Base-by-base conservation (phyloP, 805 yeast species). In the Blastobotrys robertii region DNA sequence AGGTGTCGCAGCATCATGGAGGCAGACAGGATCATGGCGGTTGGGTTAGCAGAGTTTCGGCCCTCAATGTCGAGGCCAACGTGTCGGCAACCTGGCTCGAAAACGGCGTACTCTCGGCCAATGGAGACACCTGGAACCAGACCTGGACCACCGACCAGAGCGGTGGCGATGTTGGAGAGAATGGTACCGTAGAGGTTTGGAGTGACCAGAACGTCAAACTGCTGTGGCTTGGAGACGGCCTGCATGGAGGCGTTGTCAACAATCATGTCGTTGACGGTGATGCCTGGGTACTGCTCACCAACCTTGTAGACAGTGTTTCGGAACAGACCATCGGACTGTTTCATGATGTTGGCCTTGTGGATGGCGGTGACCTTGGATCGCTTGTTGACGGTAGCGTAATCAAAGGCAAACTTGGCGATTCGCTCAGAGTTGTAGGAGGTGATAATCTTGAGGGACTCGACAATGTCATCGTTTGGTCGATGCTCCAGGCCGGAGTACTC, bases 81-180 rank as follows among this genome's bases (percentile, higher is more conserved):
- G 73, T 88, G 97, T 77, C 98, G 84, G 72, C 97, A 88, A 70
- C 97, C 98, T 59, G 98, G 97, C 75, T 90, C 98, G 68, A 92
- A 90, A 49, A 90, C 94, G 44, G 97, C 97, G 66, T 82, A 81
- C 59, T 90, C 97, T 68, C 95, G 82, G 69, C 98, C 98, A 55
- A 84, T 88, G 75, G 87, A 86, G 60, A 94, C 96, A 69, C 97
- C 97, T 57, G 98, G 97, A 44, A 90, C 95, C 58, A 90, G 74
- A 68, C 97, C 97, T 64, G 97, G 97, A 57, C 97, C 96, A 67
- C 97, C 97, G 54, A 92, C 82, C 73, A 68, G 75, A 52, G 92
- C 98, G 55, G 97, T 95, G 73, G 97, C 98, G 59, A 90, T 88
- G 77, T 92, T 92, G 54, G 97, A 87, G 61, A 90, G 72, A 61